A percentile compares a stretch with the other conserved stretches of the same genome.
These are phyloP conservation scores for Aureobasidium sp. DNA, from an alignment of 2,329 filamentous ascomycete genomes.

Conservation along the genomic window DNA sequence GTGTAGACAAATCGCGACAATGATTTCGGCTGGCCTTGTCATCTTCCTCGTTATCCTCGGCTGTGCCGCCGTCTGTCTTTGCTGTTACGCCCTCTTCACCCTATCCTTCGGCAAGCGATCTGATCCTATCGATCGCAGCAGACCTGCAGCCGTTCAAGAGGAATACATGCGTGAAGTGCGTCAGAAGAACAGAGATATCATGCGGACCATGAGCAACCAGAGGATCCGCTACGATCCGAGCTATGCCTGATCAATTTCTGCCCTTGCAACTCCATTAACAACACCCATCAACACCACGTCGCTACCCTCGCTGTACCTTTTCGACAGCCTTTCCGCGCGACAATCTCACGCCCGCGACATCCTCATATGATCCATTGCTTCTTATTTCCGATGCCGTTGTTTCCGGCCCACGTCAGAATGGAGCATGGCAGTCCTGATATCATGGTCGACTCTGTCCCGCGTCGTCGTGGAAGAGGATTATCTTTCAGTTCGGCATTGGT, in stretches of 20 bases:
- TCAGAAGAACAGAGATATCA: constrained; percentile 8
- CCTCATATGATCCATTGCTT: not conserved
- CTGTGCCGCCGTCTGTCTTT: constrained; percentile 7
- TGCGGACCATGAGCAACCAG: constrained; percentile 10
- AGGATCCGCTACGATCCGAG: not conserved
- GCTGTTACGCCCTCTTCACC: constrained; percentile 4
- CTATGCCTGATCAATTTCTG: not conserved
- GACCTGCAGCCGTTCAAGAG: constrained; percentile 12
- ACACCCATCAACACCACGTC: not conserved
- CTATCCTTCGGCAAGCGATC: not conserved
- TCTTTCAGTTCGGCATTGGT: not conserved
- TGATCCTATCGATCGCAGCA: not conserved
- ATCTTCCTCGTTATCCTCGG: constrained; percentile 13
- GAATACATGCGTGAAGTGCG: constrained; percentile 15
- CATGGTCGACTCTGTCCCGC: too few species aligned
- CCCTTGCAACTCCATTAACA: not conserved
- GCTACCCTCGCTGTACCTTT: not conserved
- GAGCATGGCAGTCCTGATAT: not conserved
- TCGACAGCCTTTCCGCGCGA: not conserved
- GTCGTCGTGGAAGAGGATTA: too few species aligned
- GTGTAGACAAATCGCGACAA: not conserved
- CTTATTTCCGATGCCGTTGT: not conserved
- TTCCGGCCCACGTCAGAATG: not conserved
- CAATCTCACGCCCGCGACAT: not conserved
- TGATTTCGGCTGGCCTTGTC: constrained; percentile 8